phyloP scores from a whole-genome alignment of 148 eudicot species.

The Rhododendron molle region DNA sequence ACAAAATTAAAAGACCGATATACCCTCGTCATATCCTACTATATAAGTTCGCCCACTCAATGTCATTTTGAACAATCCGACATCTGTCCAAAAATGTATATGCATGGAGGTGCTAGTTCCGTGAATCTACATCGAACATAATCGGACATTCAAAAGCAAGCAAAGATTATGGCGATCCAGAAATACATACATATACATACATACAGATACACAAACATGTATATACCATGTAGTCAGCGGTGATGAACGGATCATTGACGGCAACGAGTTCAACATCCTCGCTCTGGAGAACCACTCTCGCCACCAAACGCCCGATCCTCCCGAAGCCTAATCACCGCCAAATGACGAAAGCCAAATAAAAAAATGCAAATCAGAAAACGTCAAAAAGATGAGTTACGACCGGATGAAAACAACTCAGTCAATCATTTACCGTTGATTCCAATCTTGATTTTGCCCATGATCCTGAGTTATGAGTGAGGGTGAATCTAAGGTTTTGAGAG shows the following conservation, averaged over 20 bases:
- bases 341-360: background rate
- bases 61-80: too few relatives aligned
- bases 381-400: too few relatives aligned
- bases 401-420: background rate
- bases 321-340: slow-evolving; percentile 40
- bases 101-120: background rate
- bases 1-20: too few relatives aligned
- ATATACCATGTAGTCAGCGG: slow-evolving; percentile 67
- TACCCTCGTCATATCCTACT: too few relatives aligned
- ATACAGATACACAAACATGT: too few relatives aligned
- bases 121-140: background rate
- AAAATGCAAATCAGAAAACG: background rate
- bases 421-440: slow-evolving; percentile 50
- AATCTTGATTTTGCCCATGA: slow-evolving; percentile 52
- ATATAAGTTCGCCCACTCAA: background rate
- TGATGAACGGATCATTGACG: slow-evolving; percentile 62
- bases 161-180: background rate
- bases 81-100: background rate
- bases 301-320: slow-evolving; percentile 70
- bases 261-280: slow-evolving; percentile 70
- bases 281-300: slow-evolving; percentile 57
- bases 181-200: background rate
- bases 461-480: background rate
- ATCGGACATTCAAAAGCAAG: background rate
- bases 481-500: background rate